A percentile compares a stretch with the other conserved stretches of the same genome.
Evolutionary conservation across 768 basidiomycete genomes (phyloP).

Genomic region (Hygrocybe punicea): DNA sequence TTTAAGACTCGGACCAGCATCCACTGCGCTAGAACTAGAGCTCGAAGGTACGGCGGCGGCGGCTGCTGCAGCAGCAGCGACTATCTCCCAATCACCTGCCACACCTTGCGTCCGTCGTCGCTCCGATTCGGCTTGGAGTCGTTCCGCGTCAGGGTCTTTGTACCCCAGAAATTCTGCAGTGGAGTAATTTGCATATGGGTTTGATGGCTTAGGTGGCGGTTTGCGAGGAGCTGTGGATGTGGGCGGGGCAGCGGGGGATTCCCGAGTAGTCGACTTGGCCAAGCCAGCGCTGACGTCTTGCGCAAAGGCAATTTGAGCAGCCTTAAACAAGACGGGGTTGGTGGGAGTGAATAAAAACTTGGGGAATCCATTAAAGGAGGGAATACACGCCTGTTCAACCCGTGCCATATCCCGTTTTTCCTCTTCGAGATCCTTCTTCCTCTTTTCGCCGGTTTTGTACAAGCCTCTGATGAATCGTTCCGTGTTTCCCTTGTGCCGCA

Average conservation of each 20-base stretch:
- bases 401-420: conserved; percentile 83
- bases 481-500: conserved; percentile 90
- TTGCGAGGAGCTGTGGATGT: conserved; percentile 37
- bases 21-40: conserved; percentile 14
- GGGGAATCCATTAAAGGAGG: not conserved
- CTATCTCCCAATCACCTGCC: conserved; percentile 75
- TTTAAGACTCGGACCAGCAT: conserved; percentile 28
- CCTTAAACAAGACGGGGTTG: conserved; percentile 39
- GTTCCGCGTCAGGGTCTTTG: conserved; percentile 70
- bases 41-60: conserved; percentile 7
- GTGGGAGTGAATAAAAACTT: not conserved
- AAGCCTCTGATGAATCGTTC: conserved; percentile 89
- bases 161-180: conserved; percentile 83
- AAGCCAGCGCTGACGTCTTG: conserved; percentile 71
- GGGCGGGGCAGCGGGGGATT: conserved; percentile 21
- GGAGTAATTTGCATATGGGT: conserved; percentile 80
- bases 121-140: conserved; percentile 56
- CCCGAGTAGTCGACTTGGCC: conserved; percentile 38
- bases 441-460: conserved; percentile 90
- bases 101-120: conserved; percentile 61
- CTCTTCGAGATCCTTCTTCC: conserved; percentile 78
- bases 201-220: conserved; percentile 50
- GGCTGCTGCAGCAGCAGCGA: conserved; percentile 31
- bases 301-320: conserved; percentile 76
- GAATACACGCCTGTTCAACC: conserved; percentile 66